These are phyloP conservation scores for Malus hybrid DNA, from an alignment of 331 rosid species.

Conservation along the genomic window DNA sequence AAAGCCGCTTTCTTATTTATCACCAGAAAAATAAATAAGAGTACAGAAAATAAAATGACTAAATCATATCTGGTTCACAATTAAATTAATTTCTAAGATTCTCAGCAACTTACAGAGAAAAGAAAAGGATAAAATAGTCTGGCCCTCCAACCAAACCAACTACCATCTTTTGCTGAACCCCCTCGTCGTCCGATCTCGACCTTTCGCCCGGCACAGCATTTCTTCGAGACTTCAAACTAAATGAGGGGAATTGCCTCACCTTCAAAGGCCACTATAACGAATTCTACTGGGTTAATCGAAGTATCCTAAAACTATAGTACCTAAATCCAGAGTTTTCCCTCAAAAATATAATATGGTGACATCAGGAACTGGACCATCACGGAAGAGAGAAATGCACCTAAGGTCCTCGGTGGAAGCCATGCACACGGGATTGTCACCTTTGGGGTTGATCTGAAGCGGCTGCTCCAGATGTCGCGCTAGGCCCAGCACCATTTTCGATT, in stretches of 20 bases:
- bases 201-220: neutral
- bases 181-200: neutral
- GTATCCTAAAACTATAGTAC: conserved; percentile 56
- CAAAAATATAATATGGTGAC: conserved; percentile 26
- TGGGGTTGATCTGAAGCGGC: conserved; percentile 68
- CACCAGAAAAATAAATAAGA: neutral
- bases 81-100: neutral
- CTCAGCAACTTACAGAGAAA: neutral
- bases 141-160: neutral
- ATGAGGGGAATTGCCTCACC: conserved; percentile 29
- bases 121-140: neutral
- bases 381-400: conserved; percentile 35
- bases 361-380: conserved; percentile 40
- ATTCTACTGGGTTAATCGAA: conserved; percentile 39
- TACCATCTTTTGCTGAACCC: neutral
- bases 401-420: conserved; percentile 19
- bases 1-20: neutral
- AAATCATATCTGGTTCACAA: neutral
- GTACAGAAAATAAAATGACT: neutral
- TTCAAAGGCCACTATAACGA: conserved; percentile 36
- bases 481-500: conserved; percentile 83
- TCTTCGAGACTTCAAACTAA: conserved; percentile 30
- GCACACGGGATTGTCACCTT: conserved; percentile 40
- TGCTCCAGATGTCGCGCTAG: conserved; percentile 59
- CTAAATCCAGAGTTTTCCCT: conserved; percentile 64